Conservation (phyloP, 352 stramenopile species). For the Phytophthora crassamura region DNA sequence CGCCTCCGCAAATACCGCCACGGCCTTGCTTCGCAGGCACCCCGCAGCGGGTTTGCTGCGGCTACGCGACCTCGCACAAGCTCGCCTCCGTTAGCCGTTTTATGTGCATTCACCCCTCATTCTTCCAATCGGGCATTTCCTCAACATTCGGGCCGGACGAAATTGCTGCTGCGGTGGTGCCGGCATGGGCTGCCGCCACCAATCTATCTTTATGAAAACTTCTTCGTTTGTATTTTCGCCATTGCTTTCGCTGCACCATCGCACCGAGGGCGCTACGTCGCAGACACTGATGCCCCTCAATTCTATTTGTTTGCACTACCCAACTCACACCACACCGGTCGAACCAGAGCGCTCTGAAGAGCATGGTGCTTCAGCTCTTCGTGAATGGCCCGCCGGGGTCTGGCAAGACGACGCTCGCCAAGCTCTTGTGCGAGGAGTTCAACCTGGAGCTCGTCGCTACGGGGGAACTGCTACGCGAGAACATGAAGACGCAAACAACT, state of each 20-base stretch:
- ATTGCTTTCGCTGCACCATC: background rate
- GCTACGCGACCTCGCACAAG: no score
- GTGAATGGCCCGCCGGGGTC: conserved; percentile 70
- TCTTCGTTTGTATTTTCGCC: conserved; percentile 1
- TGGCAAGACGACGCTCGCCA: conserved; percentile 75
- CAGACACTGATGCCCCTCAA: background rate
- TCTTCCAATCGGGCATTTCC: no score
- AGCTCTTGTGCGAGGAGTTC: conserved; percentile 64
- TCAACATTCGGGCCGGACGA: no score
- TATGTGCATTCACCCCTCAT: no score
- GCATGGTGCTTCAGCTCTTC: conserved; percentile 71
- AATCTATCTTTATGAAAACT: conserved; percentile 4
- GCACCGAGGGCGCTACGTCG: background rate
- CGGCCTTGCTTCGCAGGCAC: no score
- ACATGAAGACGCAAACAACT: conserved; percentile 66
- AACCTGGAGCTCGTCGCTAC: conserved; percentile 68
- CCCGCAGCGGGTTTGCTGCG: no score
- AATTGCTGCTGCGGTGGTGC: background rate
- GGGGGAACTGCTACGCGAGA: conserved; percentile 73
- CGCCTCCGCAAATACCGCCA: no score
- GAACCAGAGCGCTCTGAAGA: background rate
- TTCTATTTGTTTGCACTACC: conserved; percentile 8
- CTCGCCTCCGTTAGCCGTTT: no score
- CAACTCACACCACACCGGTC: background rate
- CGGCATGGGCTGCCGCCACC: background rate